phyloP scores from a whole-genome alignment of 2,329 filamentous ascomycete species.

The Aspergillus spinulosporus region DNA sequence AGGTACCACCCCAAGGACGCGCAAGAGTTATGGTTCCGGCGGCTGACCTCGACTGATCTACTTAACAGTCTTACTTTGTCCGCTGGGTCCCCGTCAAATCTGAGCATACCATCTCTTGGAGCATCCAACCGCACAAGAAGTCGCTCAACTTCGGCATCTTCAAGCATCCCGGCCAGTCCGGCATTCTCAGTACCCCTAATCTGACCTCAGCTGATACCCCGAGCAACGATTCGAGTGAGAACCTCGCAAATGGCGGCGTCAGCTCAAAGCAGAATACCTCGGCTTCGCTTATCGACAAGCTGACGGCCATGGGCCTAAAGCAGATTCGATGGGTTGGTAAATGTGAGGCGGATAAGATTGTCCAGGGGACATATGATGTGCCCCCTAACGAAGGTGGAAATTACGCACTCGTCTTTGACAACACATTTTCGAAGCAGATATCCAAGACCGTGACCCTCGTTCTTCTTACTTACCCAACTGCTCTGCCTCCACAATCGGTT shows the following conservation, averaged over 20 bases:
- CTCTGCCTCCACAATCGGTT: conserved; percentile 49
- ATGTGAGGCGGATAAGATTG: conserved; percentile 94
- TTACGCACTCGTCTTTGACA: conserved; percentile 97
- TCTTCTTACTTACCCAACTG: conserved; percentile 87
- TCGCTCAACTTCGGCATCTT: conserved; percentile 98
- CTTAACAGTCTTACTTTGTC: conserved; percentile 84
- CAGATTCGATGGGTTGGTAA: conserved; percentile 80
- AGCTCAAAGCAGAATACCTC: conserved; percentile 65
- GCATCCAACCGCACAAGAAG: conserved; percentile 95
- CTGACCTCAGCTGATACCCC: conserved; percentile 46
- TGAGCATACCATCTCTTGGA: conserved; percentile 94
- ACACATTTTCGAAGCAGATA: conserved; percentile 93
- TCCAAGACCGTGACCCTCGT: conserved; percentile 96
- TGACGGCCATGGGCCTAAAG: conserved; percentile 63
- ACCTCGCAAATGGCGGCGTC: conserved; percentile 29
- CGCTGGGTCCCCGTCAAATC: conserved; percentile 93
- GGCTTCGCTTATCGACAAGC: conserved; percentile 68
- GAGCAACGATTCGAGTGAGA: conserved; percentile 41
- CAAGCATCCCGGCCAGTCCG: conserved; percentile 80
- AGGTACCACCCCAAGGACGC: conserved; percentile 58
- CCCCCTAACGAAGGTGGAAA: conserved; percentile 74
- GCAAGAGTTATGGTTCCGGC: conserved; percentile 12
- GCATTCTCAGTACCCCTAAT: conserved; percentile 47
- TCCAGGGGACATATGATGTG: conserved; percentile 85
- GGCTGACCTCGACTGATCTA: conserved; percentile 24